These are phyloP conservation scores for bread wheat (Triticum aestivum) DNA, from an alignment of 176 grass and related monocot genomes.

Conservation along the genomic window DNA sequence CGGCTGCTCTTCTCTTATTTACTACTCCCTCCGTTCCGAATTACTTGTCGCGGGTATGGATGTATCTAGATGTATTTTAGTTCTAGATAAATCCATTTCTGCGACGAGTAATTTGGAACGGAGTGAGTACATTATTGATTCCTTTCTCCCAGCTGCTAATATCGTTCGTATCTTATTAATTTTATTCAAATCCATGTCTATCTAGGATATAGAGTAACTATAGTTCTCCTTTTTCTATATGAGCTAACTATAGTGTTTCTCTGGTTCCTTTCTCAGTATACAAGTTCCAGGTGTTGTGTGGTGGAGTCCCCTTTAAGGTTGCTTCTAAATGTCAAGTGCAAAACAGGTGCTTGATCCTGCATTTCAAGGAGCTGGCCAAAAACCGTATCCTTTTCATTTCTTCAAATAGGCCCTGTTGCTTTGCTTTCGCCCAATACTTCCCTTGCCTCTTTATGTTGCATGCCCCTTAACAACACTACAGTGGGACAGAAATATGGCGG, in stretches of 20 bases:
- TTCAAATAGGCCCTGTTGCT: not conserved
- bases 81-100: no score
- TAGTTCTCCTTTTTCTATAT: not conserved
- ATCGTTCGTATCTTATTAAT: not conserved
- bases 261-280: not conserved
- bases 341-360: constrained; percentile 60
- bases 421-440: constrained; percentile 5
- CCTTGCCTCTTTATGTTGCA: constrained; percentile 16
- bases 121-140: not conserved
- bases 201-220: constrained; percentile 1
- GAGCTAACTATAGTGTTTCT: not conserved
- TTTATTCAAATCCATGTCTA: not conserved
- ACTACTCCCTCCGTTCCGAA: no score
- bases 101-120: no score
- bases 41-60: no score
- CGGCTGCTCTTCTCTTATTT: not conserved
- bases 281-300: not conserved
- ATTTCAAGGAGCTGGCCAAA: constrained; percentile 68
- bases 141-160: not conserved
- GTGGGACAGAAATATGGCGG: constrained; percentile 93
- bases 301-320: constrained; percentile 6
- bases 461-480: constrained; percentile 49
- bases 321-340: constrained; percentile 44
- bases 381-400: constrained; percentile 59
- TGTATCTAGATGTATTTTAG: no score